These are phyloP conservation scores for Ballota nigra DNA, from an alignment of 257 asterid species.

Conservation along the genomic window DNA sequence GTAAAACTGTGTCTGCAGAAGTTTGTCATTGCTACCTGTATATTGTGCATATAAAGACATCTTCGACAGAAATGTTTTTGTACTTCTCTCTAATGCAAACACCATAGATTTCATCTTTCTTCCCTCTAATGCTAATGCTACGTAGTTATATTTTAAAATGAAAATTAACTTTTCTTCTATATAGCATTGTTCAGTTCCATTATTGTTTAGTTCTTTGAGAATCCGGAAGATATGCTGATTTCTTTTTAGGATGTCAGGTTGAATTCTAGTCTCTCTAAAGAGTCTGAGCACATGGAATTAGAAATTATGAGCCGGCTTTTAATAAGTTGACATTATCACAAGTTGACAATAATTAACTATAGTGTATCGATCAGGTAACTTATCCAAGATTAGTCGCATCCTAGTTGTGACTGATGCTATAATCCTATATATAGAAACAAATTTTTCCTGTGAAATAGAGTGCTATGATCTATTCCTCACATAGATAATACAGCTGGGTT, in stretches of 20 bases:
- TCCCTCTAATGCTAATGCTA: not conserved
- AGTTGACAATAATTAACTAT: not conserved
- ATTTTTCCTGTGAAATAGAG: not conserved
- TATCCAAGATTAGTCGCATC: not conserved
- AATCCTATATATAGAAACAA: not conserved
- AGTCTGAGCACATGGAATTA: not conserved
- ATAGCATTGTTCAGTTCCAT: not conserved
- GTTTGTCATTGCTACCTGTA: slow-evolving; percentile 3
- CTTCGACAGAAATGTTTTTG: not conserved
- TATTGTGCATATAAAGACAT: not conserved
- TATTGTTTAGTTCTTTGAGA: not conserved
- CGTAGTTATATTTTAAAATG: not conserved
- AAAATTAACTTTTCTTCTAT: not conserved
- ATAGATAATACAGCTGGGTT: not conserved
- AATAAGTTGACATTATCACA: not conserved
- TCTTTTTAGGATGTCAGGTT: not conserved
- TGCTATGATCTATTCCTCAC: not conserved
- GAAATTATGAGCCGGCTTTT: not conserved
- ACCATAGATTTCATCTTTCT: too few species aligned
- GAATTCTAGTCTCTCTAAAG: not conserved
- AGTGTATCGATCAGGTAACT: not conserved
- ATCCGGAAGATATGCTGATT: not conserved
- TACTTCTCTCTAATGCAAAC: not conserved
- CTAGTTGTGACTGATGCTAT: not conserved
- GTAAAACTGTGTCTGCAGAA: not conserved